phyloP scores from a whole-genome alignment of 2,329 filamentous ascomycete genomes.

The Dactylellina leptospora region DNA sequence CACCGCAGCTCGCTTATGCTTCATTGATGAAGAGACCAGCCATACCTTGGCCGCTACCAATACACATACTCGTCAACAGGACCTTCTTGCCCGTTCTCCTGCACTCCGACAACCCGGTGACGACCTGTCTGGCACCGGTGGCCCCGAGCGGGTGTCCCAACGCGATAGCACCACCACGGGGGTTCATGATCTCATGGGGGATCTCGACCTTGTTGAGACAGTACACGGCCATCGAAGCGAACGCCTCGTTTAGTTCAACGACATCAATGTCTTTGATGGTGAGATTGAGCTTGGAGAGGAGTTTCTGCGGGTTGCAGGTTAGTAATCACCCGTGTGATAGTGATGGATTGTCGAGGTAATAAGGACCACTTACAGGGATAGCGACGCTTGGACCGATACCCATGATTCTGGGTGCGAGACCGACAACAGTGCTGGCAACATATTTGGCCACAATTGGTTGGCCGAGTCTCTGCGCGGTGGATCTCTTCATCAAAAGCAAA shows the following conservation, averaged over 20 bases:
- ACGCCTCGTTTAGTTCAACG: conserved; percentile 95
- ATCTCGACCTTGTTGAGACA: conserved; percentile 77
- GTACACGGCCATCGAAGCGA: conserved; percentile 97
- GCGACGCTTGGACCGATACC: conserved; percentile 82
- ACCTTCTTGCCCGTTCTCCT: conserved; percentile 88
- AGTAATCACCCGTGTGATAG: conserved; percentile 15
- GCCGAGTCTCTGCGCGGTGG: conserved; percentile 82
- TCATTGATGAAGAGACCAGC: conserved; percentile 73
- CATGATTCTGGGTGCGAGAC: conserved; percentile 93
- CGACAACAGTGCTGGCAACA: conserved; percentile 87
- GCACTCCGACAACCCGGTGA: conserved; percentile 86
- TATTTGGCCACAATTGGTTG: conserved; percentile 96
- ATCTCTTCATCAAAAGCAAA: conserved; percentile 91
- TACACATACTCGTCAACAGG: conserved; percentile 89
- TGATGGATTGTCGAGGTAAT: background rate
- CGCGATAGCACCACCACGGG: conserved; percentile 81
- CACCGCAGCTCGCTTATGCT: no score
- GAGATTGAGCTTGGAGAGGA: conserved; percentile 80
- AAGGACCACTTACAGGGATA: conserved; percentile 65
- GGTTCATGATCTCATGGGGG: conserved; percentile 80
- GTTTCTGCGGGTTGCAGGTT: conserved; percentile 66
- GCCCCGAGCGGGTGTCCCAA: conserved; percentile 83
- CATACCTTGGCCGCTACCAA: conserved; percentile 75
- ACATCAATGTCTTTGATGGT: conserved; percentile 84
- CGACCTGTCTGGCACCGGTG: conserved; percentile 82